These are phyloP conservation scores for Phytophthora foliorum DNA, from an alignment of 352 stramenopile species.

Conservation along the genomic window DNA sequence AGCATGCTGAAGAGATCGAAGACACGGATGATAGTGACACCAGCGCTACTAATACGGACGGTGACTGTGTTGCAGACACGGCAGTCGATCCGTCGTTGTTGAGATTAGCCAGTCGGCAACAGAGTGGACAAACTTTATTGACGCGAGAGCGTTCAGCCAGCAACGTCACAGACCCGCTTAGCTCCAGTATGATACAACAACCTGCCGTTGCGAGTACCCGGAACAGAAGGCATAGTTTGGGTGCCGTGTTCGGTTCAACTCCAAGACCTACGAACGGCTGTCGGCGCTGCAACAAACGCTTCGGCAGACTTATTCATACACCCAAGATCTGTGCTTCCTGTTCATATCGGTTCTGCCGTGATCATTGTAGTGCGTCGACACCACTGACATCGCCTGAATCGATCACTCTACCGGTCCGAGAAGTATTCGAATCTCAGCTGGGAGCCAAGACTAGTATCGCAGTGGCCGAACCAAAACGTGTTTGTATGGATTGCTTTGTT, in stretches of 20 bases:
- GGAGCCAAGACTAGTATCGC: constrained; percentile 9
- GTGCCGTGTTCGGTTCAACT: constrained; percentile 17
- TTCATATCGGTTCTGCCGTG: constrained; percentile 54
- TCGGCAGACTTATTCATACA: constrained; percentile 53
- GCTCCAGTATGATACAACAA: constrained; percentile 25
- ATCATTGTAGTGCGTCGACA: constrained; percentile 52
- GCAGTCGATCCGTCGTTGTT: constrained; percentile 22
- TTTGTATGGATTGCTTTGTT: constrained; percentile 67
- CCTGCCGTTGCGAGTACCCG: background rate
- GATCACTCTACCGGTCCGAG: constrained; percentile 7
- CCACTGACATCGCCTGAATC: constrained; percentile 30
- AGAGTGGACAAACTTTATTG: constrained; percentile 6
- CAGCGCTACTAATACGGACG: constrained; percentile 25
- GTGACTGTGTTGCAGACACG: constrained; percentile 31
- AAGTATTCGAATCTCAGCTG: constrained; percentile 10
- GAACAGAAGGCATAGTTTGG: constrained; percentile 33
- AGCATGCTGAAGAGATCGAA: constrained; percentile 36
- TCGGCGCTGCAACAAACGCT: constrained; percentile 52
- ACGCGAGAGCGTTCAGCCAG: constrained; percentile 24
- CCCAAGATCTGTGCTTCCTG: constrained; percentile 64
- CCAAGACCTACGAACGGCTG: constrained; percentile 35
- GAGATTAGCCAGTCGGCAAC: constrained; percentile 6
- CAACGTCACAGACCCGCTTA: constrained; percentile 30
- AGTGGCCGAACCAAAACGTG: constrained; percentile 22
- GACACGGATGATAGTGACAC: constrained; percentile 32